A percentile compares a stretch with the other conserved stretches of the same genome.
phyloP scores from a whole-genome alignment of 2,329 filamentous ascomycete genomes.

The Corynespora cassiicola region DNA sequence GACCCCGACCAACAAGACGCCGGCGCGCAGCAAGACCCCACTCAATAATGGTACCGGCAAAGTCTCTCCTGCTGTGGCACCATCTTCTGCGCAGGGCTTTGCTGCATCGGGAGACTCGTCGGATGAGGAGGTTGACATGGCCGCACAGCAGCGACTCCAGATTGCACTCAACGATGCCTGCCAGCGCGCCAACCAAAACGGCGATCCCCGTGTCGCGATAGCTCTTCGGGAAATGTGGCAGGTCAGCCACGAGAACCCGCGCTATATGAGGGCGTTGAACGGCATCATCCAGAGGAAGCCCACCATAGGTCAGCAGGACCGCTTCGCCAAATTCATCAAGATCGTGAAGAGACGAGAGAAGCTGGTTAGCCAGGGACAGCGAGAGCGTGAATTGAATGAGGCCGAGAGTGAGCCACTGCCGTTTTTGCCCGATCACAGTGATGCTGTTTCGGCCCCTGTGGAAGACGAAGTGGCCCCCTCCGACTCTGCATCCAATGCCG shows the following conservation, averaged over 20 bases:
- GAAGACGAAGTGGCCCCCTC: conserved; percentile 28
- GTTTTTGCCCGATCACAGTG: no score
- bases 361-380: no score
- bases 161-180: conserved; percentile 52
- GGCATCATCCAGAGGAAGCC: conserved; percentile 50
- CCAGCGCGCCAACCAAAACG: conserved; percentile 44
- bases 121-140: conserved; percentile 3
- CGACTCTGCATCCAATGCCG: no score
- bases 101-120: conserved; percentile 9
- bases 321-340: conserved; percentile 53
- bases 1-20: conserved; percentile 40
- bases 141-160: conserved; percentile 31
- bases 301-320: conserved; percentile 44
- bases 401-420: no score
- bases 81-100: background rate
- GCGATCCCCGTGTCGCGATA: conserved; percentile 31
- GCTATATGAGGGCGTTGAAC: conserved; percentile 49
- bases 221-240: conserved; percentile 53
- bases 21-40: conserved; percentile 33
- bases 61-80: conserved; percentile 18
- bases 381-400: no score
- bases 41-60: conserved; percentile 31
- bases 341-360: conserved; percentile 47
- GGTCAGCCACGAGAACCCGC: conserved; percentile 45
- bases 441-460: no score